Evolutionary conservation across 768 basidiomycete species (phyloP).

Genomic region (Rhizopogon vinicolor): DNA sequence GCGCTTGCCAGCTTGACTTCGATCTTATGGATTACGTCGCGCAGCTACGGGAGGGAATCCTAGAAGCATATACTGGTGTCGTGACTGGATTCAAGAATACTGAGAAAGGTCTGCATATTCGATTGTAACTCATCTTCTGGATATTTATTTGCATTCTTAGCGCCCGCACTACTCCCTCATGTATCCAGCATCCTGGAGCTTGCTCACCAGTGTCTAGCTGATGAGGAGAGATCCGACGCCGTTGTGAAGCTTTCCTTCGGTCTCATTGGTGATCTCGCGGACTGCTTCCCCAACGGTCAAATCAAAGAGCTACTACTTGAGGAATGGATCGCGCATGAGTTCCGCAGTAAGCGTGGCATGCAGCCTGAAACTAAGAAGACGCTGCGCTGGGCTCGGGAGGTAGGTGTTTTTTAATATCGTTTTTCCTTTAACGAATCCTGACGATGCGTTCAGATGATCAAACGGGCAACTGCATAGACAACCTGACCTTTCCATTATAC

Average conservation of each 20-base stretch:
- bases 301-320: conserved; percentile 75
- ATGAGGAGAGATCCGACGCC: conserved; percentile 81
- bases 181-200: conserved; percentile 75
- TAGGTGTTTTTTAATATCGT: conserved; percentile 29
- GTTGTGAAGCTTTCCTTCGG: conserved; percentile 76
- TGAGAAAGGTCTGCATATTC: conserved; percentile 50
- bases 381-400: conserved; percentile 92
- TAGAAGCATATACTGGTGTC: conserved; percentile 96
- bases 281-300: conserved; percentile 76
- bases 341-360: conserved; percentile 72
- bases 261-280: conserved; percentile 89
- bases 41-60: conserved; percentile 86
- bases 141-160: conserved; percentile 3
- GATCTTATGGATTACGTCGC: conserved; percentile 92
- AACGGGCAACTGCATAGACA: conserved; percentile 69
- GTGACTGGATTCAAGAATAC: conserved; percentile 87
- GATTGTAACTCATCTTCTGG: background rate
- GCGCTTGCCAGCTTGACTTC: conserved; percentile 58
- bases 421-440: background rate
- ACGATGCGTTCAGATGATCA: conserved; percentile 57
- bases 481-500: conserved; percentile 28
- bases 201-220: conserved; percentile 66
- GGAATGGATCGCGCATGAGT: conserved; percentile 73
- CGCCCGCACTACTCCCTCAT: conserved; percentile 53
- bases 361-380: conserved; percentile 81